phyloP scores from a whole-genome alignment of 306 rosid species.

The Cucumis melo region DNA sequence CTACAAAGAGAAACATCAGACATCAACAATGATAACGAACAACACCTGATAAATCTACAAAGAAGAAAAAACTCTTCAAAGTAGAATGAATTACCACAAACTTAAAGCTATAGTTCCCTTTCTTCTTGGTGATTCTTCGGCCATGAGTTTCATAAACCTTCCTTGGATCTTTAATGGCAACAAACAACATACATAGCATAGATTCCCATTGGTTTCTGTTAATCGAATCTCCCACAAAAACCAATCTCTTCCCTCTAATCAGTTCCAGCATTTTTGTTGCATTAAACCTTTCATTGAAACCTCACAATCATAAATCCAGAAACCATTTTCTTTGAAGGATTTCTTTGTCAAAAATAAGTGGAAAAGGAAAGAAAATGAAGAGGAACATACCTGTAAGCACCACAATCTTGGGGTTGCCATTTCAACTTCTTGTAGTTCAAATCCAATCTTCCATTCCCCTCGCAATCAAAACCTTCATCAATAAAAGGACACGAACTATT shows the following conservation, averaged over 20 bases:
- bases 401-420: constrained; percentile 74
- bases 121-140: constrained; percentile 65
- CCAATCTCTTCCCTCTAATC: constrained; percentile 82
- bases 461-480: constrained; percentile 89
- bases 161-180: constrained; percentile 58
- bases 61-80: constrained; percentile 7
- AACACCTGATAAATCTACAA: neutral
- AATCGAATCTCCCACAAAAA: constrained; percentile 91
- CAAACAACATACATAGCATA: constrained; percentile 66
- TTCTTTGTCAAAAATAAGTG: neutral
- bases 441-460: constrained; percentile 73
- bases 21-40: neutral
- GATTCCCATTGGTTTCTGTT: constrained; percentile 98
- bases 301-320: constrained; percentile 3
- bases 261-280: constrained; percentile 80
- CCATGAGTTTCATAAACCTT: constrained; percentile 69
- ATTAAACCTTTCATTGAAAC: constrained; percentile 41
- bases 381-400: constrained; percentile 42
- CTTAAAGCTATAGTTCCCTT: constrained; percentile 71
- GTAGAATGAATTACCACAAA: constrained; percentile 57
- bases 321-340: neutral
- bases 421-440: constrained; percentile 58
- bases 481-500: constrained; percentile 62
- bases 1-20: constrained; percentile 20
- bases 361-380: neutral